These are phyloP conservation scores for Biscogniauxia sp. DNA, from an alignment of 2,329 filamentous ascomycete species.

Conservation along the genomic window DNA sequence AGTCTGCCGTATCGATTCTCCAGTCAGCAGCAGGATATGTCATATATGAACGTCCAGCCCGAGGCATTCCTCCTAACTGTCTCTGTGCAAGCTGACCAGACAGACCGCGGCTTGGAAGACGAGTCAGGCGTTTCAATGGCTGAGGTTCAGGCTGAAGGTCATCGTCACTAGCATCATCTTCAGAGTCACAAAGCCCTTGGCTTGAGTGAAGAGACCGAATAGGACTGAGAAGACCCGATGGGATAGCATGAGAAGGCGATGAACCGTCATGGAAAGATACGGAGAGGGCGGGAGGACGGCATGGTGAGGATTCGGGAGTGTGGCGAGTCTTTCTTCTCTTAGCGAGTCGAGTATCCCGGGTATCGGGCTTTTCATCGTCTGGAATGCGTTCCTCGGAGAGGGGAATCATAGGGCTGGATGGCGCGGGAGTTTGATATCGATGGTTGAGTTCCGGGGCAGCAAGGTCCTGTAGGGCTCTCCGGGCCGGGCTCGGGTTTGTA, in stretches of 20 bases:
- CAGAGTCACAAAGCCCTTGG: conserved; percentile 31
- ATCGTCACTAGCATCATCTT: conserved; percentile 35
- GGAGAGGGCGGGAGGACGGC: conserved; percentile 27
- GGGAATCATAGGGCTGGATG: conserved; percentile 39
- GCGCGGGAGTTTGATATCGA: conserved; percentile 37
- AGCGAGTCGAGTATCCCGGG: conserved; percentile 20
- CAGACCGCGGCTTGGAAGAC: conserved; percentile 36
- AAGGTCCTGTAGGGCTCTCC: conserved; percentile 41
- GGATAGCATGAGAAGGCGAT: conserved; percentile 8
- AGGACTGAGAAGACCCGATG: conserved; percentile 36
- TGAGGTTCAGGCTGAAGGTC: conserved; percentile 21
- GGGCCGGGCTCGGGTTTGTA: conserved; percentile 37
- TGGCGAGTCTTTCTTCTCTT: conserved; percentile 41
- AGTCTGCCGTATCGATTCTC: conserved; percentile 42
- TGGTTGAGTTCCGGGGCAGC: conserved; percentile 39
- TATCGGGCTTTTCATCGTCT: conserved; percentile 19
- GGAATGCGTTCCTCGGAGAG: conserved; percentile 25
- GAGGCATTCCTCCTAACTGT: conserved; percentile 38
- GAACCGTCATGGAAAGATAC: conserved; percentile 7
- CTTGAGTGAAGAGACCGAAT: conserved; percentile 34
- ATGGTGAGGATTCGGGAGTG: conserved; percentile 39
- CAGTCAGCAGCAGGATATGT: conserved; percentile 39
- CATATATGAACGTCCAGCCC: conserved; percentile 34
- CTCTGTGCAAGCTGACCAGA: conserved; percentile 41
- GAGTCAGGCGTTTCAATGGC: conserved; percentile 29